Percentiles rank a stretch among this genome's conserved stretches.
Evolutionary conservation across 176 grass and related monocot genomes (phyloP).

Genomic region (Ensete ventricosum): DNA sequence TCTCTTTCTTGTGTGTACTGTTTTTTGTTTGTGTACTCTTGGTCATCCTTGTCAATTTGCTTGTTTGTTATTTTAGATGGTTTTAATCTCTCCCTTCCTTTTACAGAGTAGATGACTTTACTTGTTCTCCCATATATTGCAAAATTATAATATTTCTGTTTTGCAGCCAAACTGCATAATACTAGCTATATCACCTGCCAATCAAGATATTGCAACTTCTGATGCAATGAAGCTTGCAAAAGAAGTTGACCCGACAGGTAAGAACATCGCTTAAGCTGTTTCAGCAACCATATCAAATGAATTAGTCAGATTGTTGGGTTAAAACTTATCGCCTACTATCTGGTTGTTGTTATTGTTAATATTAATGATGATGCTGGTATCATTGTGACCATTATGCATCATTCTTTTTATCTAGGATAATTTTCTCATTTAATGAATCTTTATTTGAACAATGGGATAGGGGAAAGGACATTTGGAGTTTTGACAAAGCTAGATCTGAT

Average conservation of each 20-base stretch:
- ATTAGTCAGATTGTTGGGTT: background rate
- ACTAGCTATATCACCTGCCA: slow-evolving; percentile 50
- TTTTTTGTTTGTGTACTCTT: too few species aligned
- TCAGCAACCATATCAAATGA: background rate
- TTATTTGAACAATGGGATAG: slow-evolving; percentile 14
- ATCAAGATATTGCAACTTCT: slow-evolving; percentile 46
- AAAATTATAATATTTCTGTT: slow-evolving; percentile 4
- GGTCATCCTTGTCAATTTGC: too few species aligned
- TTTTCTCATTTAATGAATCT: background rate
- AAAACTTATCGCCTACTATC: background rate
- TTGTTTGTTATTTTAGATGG: background rate
- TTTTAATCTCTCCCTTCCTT: background rate
- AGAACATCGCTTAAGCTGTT: background rate
- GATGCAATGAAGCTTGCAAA: slow-evolving; percentile 34
- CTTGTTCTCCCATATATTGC: background rate
- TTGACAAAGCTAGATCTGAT: slow-evolving; percentile 85
- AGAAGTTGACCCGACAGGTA: slow-evolving; percentile 48
- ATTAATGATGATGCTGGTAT: background rate
- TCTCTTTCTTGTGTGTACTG: too few species aligned
- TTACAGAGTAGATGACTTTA: background rate
- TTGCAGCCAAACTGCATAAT: slow-evolving; percentile 36
- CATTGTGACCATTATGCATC: too few species aligned
- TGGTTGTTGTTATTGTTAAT: background rate
- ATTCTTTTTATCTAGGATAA: background rate
- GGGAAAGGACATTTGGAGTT: slow-evolving; percentile 85